Base-by-base conservation (phyloP, 352 stramenopile species). In the Globisporangium camurandrum region DNA sequence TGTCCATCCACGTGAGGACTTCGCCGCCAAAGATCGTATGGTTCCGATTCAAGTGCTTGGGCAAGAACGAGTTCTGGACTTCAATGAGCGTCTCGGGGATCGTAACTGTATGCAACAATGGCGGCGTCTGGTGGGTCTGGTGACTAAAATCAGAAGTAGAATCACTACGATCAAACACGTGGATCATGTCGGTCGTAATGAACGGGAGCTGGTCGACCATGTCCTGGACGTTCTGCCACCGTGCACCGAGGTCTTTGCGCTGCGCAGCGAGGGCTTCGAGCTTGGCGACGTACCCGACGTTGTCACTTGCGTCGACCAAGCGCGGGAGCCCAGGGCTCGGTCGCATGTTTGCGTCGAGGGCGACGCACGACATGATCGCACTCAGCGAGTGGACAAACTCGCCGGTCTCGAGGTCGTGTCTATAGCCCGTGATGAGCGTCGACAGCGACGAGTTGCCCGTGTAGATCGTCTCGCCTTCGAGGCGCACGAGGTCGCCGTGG, bases 11-110 rank as follows among this genome's bases (percentile, higher is more conserved):
- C 37, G 49, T 49, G 56, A 53, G 51, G 46, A 84, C 64, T 57
- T 86, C 75, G n/a, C 70, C 75, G 4, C 75, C 75, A 53, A 84
- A 84, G 40, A 85, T 85, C 46, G 75, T 86, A 54, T 86, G 79
- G 68, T 86, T 86, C 24, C 69, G 68, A 62, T 85, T 87, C 34
- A 87, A 31, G 54, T 87, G 72, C 56, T 87, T 87, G 27, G 75
- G 75, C 54, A 82, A 30, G 50, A 86, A 86, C 31, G 66, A 84
- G 57, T 84, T 86, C 38, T 85, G 74, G 41, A 88, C 71, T 33
- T 88, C 76, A 34, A 88, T 79, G 43, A 84, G 62, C 52, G 71
- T 88, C 43, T 83, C 71, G 2, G 66, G 65, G 36, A 88, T 74
- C 6, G 71, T 54, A 23, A 86, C 62, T 24, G 74, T 71, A 20